A percentile compares a stretch with the other conserved stretches of the same genome.
phyloP scores from a whole-genome alignment of 305 asterid species.

The Rubia tinctorum region DNA sequence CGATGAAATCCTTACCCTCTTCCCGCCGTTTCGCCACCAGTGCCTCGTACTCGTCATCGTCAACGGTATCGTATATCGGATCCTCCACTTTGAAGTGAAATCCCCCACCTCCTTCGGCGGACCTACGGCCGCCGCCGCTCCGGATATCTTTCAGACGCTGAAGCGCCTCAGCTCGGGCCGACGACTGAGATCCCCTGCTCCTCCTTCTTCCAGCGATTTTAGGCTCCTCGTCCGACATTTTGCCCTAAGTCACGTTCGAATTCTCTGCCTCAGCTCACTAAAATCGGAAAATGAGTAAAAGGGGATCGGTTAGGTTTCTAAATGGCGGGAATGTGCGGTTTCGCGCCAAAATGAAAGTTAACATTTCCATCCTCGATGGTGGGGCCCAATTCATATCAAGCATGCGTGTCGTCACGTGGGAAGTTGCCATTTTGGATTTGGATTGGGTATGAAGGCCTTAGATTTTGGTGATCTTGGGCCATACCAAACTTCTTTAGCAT shows the following conservation, averaged over 20 bases:
- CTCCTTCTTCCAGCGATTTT: constrained; percentile 52
- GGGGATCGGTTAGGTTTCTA: background rate
- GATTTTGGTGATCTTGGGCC: background rate
- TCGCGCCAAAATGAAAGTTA: constrained; percentile 46
- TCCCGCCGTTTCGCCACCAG: constrained; percentile 87
- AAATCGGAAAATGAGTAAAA: background rate
- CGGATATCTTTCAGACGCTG: constrained; percentile 71
- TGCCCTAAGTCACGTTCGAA: constrained; percentile 1
- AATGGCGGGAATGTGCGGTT: constrained; percentile 38
- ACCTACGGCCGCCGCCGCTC: constrained; percentile 64
- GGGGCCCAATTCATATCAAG: background rate
- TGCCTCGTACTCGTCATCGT: constrained; percentile 76
- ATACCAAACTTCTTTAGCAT: background rate
- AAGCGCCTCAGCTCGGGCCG: constrained; percentile 61
- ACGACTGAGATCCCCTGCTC: constrained; percentile 44
- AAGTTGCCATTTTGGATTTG: no score
- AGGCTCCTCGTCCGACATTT: constrained; percentile 74
- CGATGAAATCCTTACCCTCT: constrained; percentile 64
- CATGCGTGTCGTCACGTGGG: background rate
- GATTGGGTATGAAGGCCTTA: background rate
- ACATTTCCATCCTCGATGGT: background rate
- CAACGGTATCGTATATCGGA: constrained; percentile 80
- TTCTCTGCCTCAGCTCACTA: background rate
- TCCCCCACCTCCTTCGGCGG: constrained; percentile 47
- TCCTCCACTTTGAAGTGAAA: constrained; percentile 70